Conservation (phyloP, 2,329 filamentous ascomycete species). For the Elsinoe necatrix region DNA sequence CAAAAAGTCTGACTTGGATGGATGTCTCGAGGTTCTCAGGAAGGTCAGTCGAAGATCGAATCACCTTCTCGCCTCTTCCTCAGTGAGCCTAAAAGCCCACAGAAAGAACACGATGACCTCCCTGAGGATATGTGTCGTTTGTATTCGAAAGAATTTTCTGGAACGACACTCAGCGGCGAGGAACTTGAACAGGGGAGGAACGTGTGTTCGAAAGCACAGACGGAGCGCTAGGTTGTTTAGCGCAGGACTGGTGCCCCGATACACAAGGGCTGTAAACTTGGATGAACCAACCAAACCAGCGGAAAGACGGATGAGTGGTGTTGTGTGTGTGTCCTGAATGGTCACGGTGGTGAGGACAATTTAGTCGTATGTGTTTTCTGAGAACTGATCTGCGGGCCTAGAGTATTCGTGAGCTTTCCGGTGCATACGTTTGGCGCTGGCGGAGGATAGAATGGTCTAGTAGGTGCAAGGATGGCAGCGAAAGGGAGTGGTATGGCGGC, state of each 20-base stretch:
- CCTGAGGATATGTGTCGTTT: not conserved
- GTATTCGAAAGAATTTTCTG: not conserved
- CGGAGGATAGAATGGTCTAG: conserved; percentile 2
- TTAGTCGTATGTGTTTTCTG: not conserved
- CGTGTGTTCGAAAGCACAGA: conserved; percentile 7
- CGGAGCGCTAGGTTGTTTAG: not conserved
- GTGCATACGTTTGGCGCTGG: not conserved
- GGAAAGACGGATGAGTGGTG: not conserved
- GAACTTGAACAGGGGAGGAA: not conserved
- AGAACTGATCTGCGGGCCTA: not conserved
- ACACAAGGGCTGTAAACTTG: not conserved
- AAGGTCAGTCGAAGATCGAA: not conserved
- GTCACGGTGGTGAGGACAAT: not conserved
- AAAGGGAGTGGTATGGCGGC: not conserved
- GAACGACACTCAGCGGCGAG: not conserved
- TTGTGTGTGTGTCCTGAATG: not conserved
- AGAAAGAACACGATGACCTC: not conserved
- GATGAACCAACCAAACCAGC: not conserved
- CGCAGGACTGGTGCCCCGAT: not conserved
- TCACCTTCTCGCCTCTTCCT: not conserved
- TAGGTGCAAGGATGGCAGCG: not conserved
- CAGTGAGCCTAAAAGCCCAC: conserved; percentile 2
- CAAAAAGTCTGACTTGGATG: not conserved
- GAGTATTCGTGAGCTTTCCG: not conserved
- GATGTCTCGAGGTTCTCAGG: not conserved